Conservation (phyloP, 1,139 yeast genomes). For the Blastobotrys persicus region DNA sequence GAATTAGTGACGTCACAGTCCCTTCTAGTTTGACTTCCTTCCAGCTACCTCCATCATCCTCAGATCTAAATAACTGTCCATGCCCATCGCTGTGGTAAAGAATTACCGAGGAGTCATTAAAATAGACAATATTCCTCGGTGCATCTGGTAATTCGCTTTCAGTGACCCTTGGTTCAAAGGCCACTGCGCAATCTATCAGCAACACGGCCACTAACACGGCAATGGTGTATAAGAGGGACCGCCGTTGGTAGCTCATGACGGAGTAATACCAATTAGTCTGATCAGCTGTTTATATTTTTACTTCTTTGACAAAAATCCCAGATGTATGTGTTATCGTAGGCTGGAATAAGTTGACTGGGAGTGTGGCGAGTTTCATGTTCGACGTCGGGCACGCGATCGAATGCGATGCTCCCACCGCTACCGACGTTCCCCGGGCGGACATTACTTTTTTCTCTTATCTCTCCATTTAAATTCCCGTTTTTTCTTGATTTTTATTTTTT, state of each 20-base stretch:
- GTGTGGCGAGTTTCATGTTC: not conserved
- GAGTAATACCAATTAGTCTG: not conserved
- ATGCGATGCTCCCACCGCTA: not conserved
- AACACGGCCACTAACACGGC: not conserved
- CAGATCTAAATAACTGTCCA: constrained; percentile 44
- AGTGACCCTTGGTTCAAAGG: constrained; percentile 13
- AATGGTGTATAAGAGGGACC: not conserved
- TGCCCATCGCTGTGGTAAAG: constrained; percentile 39
- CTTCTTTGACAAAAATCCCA: not conserved
- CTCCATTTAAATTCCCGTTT: not conserved
- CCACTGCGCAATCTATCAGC: constrained; percentile 4
- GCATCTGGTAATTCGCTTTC: constrained; percentile 4
- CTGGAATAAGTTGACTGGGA: too few species aligned
- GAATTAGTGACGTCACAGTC: constrained; percentile 37
- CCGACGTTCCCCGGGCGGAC: too few species aligned
- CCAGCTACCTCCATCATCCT: constrained; percentile 62
- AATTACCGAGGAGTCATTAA: constrained; percentile 33
- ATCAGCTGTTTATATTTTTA: not conserved
- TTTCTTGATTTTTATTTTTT: too few species aligned
- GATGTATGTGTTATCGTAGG: not conserved
- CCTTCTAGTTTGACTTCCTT: constrained; percentile 35
- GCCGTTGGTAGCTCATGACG: not conserved
- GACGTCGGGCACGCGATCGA: not conserved
- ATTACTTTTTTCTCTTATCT: not conserved
- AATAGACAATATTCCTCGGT: constrained; percentile 40